Conservation (phyloP, 2,329 filamentous ascomycete species). For the Trichoderma koningii region DNA sequence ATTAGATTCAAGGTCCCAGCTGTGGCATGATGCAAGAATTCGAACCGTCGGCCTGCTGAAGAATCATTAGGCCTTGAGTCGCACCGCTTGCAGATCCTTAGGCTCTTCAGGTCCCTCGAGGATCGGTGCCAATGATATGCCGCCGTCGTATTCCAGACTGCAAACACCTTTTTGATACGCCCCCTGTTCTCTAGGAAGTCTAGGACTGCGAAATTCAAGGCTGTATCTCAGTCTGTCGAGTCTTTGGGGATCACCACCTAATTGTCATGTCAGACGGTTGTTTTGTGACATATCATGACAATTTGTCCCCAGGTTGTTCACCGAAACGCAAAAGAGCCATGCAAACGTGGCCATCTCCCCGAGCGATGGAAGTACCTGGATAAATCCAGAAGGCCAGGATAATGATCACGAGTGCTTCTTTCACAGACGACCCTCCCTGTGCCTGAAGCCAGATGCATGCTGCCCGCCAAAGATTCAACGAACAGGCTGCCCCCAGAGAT, state of each 20-base stretch:
- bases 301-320: neutral
- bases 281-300: neutral
- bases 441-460: neutral
- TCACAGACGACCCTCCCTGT: neutral
- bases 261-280: neutral
- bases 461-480: neutral
- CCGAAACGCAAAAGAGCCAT: neutral
- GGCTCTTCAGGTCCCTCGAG: neutral
- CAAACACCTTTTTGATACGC: neutral
- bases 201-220: too few relatives aligned
- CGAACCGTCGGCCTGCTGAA: neutral
- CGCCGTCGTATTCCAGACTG: neutral
- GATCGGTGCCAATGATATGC: neutral
- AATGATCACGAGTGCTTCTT: neutral
- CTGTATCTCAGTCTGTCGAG: neutral
- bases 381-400: neutral
- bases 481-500: neutral
- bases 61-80: neutral
- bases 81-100: constrained; percentile 10
- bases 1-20: neutral
- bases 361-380: neutral
- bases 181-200: neutral
- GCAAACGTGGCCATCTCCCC: neutral
- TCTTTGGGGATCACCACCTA: neutral
- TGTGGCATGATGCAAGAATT: neutral